A percentile compares a stretch with the other conserved stretches of the same genome.
Conservation (phyloP, 2,329 filamentous ascomycete species). For the Paracamarosporium sp. region DNA sequence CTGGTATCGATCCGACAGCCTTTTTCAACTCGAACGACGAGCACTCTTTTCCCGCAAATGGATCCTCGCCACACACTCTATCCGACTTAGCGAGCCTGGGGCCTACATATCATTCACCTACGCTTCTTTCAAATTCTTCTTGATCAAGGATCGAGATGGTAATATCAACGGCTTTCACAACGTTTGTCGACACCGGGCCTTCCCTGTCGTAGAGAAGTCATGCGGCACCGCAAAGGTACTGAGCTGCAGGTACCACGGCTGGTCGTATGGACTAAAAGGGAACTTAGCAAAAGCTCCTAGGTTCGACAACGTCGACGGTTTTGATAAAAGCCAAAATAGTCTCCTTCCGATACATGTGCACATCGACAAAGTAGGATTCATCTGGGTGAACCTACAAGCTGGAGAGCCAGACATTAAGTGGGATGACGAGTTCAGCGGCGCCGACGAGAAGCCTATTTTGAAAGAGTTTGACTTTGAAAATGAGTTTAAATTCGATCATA, state of each 20-base stretch:
- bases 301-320: constrained; percentile 46
- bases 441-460: neutral
- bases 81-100: constrained; percentile 44
- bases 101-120: constrained; percentile 45
- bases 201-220: constrained; percentile 44
- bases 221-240: constrained; percentile 43
- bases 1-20: neutral
- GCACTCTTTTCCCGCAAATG: constrained; percentile 28
- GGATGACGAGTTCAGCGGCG: neutral
- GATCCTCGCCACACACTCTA: constrained; percentile 46
- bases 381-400: constrained; percentile 36
- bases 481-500: neutral
- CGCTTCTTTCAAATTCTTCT: constrained; percentile 46
- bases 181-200: constrained; percentile 52
- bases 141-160: constrained; percentile 44
- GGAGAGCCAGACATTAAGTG: constrained; percentile 1
- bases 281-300: constrained; percentile 51
- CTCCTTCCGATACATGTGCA: constrained; percentile 34
- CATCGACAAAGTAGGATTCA: constrained; percentile 30
- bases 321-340: constrained; percentile 45
- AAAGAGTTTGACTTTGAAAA: neutral
- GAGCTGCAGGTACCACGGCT: constrained; percentile 53
- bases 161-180: constrained; percentile 50
- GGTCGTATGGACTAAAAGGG: constrained; percentile 51
- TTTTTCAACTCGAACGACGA: constrained; percentile 16